Base-by-base conservation (phyloP, 192 early-diverging fungal species). In the Umbelopsis ramanniana region DNA sequence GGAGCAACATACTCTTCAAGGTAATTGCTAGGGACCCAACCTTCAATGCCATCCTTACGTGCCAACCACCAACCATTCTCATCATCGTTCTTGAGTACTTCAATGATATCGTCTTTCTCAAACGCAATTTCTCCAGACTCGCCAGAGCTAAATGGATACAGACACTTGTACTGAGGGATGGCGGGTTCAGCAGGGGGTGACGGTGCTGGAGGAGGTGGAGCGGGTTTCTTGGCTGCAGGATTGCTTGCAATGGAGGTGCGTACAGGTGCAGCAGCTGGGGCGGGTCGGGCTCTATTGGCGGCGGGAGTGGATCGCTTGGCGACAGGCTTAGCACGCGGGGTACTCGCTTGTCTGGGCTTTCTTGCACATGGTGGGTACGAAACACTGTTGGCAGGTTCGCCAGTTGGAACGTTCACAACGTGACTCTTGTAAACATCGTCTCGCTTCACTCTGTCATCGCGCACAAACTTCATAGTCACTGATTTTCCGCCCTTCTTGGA, bases 11-110 rank as follows among this genome's bases (percentile, higher is more conserved):
- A 87, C 45, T 88, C 88, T 52, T 91, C 90, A 26, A 92, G 70
- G 68, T 93, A 93, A 76, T 93, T 92, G 70, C 89, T 91, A n/a
- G 92, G 92, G 15, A 93, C 85, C 92, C 90, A 93, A 26, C 90
- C 90, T 81, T 92, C 88, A 45, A 69, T 79, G 21, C 82, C 83
- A 38, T 87, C 88, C 63, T 85, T 85, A 52, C 82, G 79, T 24
- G 84, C 85, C 46, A 85, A 57, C 84, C 85, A 88, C 84, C 87
- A 86, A 26, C 86, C 89, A 74, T 80, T 89, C 29, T 82, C 69
- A 69, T 87, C 84, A 29, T 63, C 57, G 60, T 91, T 88, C 66
- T 90, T 85, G 15, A 89, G 26, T 68, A 94, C 88, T 63, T 93
- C 89, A 80, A 92, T 84, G 3, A 90, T 38, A 74, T 89, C 87